Conservation (phyloP, 1,284 basidiomycete genomes). For the Schizophyllum commune region DNA sequence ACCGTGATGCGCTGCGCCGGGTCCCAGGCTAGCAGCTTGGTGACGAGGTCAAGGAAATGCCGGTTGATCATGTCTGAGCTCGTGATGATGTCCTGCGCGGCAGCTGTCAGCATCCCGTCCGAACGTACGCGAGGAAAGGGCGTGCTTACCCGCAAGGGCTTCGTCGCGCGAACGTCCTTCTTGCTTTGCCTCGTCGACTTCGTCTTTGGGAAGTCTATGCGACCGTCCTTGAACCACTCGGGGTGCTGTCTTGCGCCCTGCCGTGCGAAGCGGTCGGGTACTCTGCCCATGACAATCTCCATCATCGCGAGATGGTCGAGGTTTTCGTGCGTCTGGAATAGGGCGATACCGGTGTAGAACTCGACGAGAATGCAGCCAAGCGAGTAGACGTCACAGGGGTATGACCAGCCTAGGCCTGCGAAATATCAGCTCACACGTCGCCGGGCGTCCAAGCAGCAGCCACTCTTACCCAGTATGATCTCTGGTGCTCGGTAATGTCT, state of each 20-base stretch:
- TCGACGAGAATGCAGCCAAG: conserved; percentile 98
- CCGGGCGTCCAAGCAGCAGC: not conserved
- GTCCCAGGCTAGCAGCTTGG: conserved; percentile 87
- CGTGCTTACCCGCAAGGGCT: conserved; percentile 59
- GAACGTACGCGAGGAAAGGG: not conserved
- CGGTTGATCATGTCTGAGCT: conserved; percentile 63
- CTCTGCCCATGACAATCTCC: conserved; percentile 97
- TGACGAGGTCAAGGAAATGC: conserved; percentile 84
- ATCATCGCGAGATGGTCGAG: conserved; percentile 99
- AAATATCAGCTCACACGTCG: conserved; percentile 11
- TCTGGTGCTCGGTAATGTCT: conserved; percentile 98
- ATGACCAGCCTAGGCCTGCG: conserved; percentile 93
- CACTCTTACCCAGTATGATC: conserved; percentile 85
- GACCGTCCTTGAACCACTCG: conserved; percentile 88
- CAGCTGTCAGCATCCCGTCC: too few relatives aligned
- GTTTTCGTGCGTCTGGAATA: conserved; percentile 99
- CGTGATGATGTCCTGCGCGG: conserved; percentile 73
- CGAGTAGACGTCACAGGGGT: conserved; percentile 97
- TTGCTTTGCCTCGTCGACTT: conserved; percentile 84
- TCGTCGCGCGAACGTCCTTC: conserved; percentile 89
- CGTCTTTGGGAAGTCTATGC: conserved; percentile 89
- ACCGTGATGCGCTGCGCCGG: conserved; percentile 83
- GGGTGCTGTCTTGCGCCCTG: conserved; percentile 71
- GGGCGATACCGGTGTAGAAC: conserved; percentile 94
- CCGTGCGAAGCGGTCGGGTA: conserved; percentile 80